Evolutionary conservation across 805 yeast genomes (phyloP), one percentile per base, ranked within the genome.

Genomic region (Metschnikowia dekortorum): DNA sequence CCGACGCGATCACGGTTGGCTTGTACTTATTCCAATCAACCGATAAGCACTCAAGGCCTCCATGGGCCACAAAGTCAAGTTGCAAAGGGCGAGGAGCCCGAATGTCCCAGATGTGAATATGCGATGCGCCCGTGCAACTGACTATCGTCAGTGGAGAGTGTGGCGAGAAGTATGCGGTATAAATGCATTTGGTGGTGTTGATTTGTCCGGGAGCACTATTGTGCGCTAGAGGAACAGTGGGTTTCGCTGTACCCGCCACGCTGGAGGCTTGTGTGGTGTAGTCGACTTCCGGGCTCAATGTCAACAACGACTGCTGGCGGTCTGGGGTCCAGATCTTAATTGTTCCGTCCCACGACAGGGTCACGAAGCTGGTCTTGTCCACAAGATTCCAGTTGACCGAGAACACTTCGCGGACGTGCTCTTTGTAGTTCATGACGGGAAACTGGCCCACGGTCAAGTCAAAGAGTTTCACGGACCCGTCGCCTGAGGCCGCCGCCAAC

Each of bases 11-110:
- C 0, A 89, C 79, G 2, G 84, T 78, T 1, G 89, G 78, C 60
- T 89, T 77, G 66, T 94, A 92, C 65, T 91, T 91, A 69, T 92
- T 94, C 84, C 90, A 91, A 71, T 92, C 98, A 53, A 90, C 80
- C 2, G 86, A 72, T 43, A 94, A 73, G 8, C 87, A 75, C 64
- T 92, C 98, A 44, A 88, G 75, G 1, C 96, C 96, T 14, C 83
- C 79, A 61, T 89, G 96, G 1, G 90, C 87, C 32, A 84, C 68
- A 54, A 79, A 82, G 55, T 82, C 86, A 39, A 79, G 62, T 54
- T 78, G 79, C 9, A 83, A 68, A 2, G 86, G 83, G n/a, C 73
- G 69, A 1, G 89, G 82, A 0, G 82, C 68, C 54, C 99, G 75
- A 11, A 82, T 74, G 62, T 92, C 99, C 89, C 96, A 92, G 0